Evolutionary conservation across 768 basidiomycete genomes (phyloP).

Genomic region (Podaxis sp.): DNA sequence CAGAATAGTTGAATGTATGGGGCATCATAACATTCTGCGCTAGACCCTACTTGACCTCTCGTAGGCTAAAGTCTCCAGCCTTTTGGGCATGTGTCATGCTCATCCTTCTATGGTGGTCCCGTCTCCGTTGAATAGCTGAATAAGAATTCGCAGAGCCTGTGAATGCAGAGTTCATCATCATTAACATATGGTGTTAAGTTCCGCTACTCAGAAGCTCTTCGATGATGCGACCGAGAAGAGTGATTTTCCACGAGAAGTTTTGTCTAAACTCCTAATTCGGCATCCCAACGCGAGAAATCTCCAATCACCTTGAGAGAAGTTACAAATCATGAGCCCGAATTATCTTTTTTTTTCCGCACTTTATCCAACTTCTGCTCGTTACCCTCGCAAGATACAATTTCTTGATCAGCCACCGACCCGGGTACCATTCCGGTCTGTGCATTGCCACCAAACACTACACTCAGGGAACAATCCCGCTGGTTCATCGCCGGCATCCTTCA

Average conservation of each 20-base stretch:
- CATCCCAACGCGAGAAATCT: background rate
- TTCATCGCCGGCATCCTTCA: conserved; percentile 67
- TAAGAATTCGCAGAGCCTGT: background rate
- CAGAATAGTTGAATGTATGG: background rate
- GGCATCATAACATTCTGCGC: background rate
- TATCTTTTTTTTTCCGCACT: background rate
- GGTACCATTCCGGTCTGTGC: conserved; percentile 49
- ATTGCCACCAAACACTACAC: conserved; percentile 50
- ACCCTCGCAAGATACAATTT: background rate
- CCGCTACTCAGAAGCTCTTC: background rate
- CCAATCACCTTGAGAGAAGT: background rate
- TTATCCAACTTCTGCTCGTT: background rate
- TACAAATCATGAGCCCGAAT: background rate
- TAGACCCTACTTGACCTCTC: background rate
- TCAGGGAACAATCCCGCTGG: conserved; percentile 53
- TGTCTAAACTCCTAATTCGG: background rate
- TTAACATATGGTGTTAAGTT: background rate
- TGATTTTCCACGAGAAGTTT: background rate
- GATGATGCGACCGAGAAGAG: background rate
- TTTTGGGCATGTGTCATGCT: background rate
- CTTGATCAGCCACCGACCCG: conserved; percentile 24
- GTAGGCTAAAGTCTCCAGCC: conserved; percentile 1
- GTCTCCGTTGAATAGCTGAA: background rate
- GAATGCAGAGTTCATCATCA: background rate
- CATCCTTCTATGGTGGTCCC: background rate